A percentile compares a stretch with the other conserved stretches of the same genome.
phyloP scores from a whole-genome alignment of 805 yeast genomes.

The Gaillardinia entomophila region DNA sequence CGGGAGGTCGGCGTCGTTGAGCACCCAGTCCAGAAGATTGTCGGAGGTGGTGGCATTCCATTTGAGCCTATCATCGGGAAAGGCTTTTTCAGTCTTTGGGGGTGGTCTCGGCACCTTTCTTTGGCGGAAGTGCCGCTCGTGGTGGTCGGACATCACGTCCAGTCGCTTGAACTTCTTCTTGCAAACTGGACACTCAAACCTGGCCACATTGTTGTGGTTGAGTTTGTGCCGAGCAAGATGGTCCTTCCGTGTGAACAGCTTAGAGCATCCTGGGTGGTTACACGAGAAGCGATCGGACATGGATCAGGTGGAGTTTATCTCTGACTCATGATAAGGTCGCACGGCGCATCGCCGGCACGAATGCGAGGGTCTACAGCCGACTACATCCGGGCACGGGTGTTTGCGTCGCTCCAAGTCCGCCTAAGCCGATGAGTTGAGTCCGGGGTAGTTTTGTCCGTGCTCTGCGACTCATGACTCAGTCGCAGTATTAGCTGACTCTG shows the following conservation, averaged over 20 bases:
- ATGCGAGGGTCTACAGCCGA: too few relatives aligned
- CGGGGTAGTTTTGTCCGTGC: too few relatives aligned
- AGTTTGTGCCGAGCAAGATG: conserved; percentile 6
- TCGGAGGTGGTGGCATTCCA: neutral
- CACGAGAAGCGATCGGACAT: conserved; percentile 4
- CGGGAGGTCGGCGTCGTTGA: neutral
- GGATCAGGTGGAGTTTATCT: too few relatives aligned
- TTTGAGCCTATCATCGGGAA: too few relatives aligned
- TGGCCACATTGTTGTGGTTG: conserved; percentile 2
- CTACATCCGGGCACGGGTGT: too few relatives aligned
- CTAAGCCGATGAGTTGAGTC: too few relatives aligned
- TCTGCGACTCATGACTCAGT: too few relatives aligned
- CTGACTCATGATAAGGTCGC: too few relatives aligned
- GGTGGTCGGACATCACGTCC: conserved; percentile 4
- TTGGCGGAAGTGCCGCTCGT: conserved; percentile 2
- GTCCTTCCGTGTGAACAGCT: conserved; percentile 26
- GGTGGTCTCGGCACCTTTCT: neutral
- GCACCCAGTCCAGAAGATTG: neutral
- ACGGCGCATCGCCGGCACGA: too few relatives aligned
- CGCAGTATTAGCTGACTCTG: too few relatives aligned
- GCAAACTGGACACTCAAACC: conserved; percentile 2
- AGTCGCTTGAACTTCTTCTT: conserved; percentile 3
- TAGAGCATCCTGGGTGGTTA: conserved; percentile 14
- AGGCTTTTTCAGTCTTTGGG: neutral
- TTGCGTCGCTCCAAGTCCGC: too few relatives aligned